Base-by-base conservation (phyloP, 2,329 filamentous ascomycete genomes). In the Penicillium palitans region DNA sequence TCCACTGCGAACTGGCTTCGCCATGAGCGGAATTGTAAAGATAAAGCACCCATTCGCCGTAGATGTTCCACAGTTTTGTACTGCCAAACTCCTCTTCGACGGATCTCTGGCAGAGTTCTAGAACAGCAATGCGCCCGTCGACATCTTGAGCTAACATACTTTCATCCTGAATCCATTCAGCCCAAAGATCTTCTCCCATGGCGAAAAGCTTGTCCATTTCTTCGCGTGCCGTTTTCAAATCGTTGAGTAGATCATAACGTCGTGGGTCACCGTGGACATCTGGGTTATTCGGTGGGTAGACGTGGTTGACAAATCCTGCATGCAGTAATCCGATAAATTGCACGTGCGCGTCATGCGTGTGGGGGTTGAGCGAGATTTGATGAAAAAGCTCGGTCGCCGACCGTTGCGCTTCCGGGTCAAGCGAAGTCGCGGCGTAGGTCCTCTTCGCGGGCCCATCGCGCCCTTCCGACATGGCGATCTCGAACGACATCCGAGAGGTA, bases 141-240 rank as follows among this genome's bases (percentile, higher is more conserved):
- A 81, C 74, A 19, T 79, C 79, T 21, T 74, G 77, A 27, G 85
- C 85, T 52, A 87, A 72, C 57, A 83, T 75, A 52, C 80, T 83
- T 68, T 87, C 85, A 62, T 88, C 86, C 61, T 84, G 79, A 44
- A 88, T 81, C 79, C 85, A 87, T 59, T 86, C 84, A 4, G 80
- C 74, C 85, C 85, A 88, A 51, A 87, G 75, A 42, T 83, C 80
- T 68, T 88, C 86, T 1, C 85, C 85, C 59, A 88, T 80, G 2
- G 85, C 82, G 65, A 87, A 88, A 21, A 85, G 80, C 52, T 82
- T 81, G 64, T 85, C 82, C 81, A 88, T 85, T 54, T 81, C 80
- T 65, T 84, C 81, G 58, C 85, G 80, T 4, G 79, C 79, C 24
- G 70, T 75, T 39, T 78, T 72, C 61, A 81, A 70, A 59, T 81